Evolutionary conservation across 2,329 filamentous ascomycete species (phyloP), one percentile per base, ranked within the genome.

Genomic region (Escovopsis sp.): DNA sequence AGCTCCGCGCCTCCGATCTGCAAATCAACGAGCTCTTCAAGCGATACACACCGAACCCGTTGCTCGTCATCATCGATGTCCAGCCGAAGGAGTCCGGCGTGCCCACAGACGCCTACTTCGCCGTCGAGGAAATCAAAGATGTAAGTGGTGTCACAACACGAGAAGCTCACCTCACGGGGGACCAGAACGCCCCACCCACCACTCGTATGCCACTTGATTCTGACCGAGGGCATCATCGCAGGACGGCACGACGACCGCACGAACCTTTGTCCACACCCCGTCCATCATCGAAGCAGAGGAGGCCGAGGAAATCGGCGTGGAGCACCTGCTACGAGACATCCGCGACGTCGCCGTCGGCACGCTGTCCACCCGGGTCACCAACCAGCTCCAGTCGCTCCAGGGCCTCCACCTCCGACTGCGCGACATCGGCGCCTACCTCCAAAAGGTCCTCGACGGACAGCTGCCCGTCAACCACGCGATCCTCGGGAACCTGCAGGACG

Each of bases 21-120:
- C 85, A 96, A 68, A 94, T 98, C 80, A 98, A 98, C 67, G 91
- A 98, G 68, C 77, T 98, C 45, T 96, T 98, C 77, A 98, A 98
- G 73, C 79, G 88, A 70, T 98, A 98, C 70, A 95, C 88, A 41
- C 86, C 91, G 15, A 94, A 96, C 58, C 91, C 91, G 39, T 71
- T 98, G 51, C 75, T 98, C 41, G 89, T 96, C 59, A 98, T 98
- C 63, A 88, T 98, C 53, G 91, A 98, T 59, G 91, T 98, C 48
- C 89, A 96, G 65, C 89, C 91, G 20, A 95, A 95, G 67, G 89
- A 96, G 65, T 84, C 94, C 15, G 91, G 91, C 47, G 91, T 98
- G 41, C 91, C 91, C 15, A 98, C 91, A 39, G 91, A 98, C 67
- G 91, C 91, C 38, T 98, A 98, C 70, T 98, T 98, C 68, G 91